Base-by-base conservation (phyloP, 257 asterid species). In the Gentiana straminea region DNA sequence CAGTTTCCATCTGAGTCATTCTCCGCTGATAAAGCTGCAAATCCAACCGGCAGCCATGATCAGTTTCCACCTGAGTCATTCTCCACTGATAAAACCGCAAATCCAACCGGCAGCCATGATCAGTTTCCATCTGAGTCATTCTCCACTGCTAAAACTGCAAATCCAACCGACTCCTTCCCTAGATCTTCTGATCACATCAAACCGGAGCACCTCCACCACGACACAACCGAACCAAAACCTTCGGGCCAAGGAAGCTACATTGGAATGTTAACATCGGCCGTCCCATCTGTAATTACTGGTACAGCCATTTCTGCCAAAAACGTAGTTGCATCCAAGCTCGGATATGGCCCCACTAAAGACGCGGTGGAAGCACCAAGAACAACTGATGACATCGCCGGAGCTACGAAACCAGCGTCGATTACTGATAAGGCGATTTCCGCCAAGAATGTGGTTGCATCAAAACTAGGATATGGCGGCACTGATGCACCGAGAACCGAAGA, bases 231-330 rank as follows among this genome's bases (percentile, higher is more conserved):
- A 0, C 86, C 73, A 3, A 76, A 74, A 48, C 55, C 68, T 1
- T 50, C 52, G 0, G 51, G 44, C 0, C 24, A n/a, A 37, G 47
- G 68, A 8, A 61, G 69, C 67, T 68, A 64, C 46, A 44, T 59
- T 0, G 73, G 53, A 43, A 71, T 52, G 58, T 24, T 76, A 33
- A 59, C 89, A 1, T 59, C 65, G 0, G 83, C 83, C 2, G 46
- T 41, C 5, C 46, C 46, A 41, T 3, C 5, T 41, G 46, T 45
- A 4, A 54, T 81, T 33, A 73, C 81, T 0, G 79, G 61, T n/a
- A 77, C 67, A 49, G 86, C 89, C 1, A 52, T 68, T 1, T 62
- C 82, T 0, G 81, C 81, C n/a, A 82, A 80, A 68, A 70, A 79
- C 8, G 62, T 39, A 3, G 89, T 77, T 1, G 79, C 78, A 5